A percentile compares a stretch with the other conserved stretches of the same genome.
Conservation (phyloP, 2,329 filamentous ascomycete genomes). For the Cadophora sp. region DNA sequence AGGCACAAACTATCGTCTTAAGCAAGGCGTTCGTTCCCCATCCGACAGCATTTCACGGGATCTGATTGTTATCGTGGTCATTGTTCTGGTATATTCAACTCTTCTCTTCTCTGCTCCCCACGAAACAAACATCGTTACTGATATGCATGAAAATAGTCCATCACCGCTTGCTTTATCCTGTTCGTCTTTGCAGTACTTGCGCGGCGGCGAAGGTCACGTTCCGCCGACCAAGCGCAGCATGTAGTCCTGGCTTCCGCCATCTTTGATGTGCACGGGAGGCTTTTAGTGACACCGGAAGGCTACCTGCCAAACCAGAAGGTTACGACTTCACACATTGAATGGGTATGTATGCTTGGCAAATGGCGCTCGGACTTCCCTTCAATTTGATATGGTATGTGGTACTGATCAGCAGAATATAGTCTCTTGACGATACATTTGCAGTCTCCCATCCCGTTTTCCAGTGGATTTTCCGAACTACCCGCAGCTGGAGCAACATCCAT, state of each 20-base stretch:
- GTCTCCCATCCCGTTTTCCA: conserved; percentile 80
- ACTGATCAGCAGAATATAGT: conserved; percentile 44
- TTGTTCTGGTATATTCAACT: conserved; percentile 60
- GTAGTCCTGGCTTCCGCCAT: conserved; percentile 64
- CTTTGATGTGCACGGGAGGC: conserved; percentile 69
- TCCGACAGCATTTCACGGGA: conserved; percentile 59
- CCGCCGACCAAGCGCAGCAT: conserved; percentile 54
- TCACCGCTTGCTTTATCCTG: conserved; percentile 66
- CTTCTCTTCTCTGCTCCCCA: not conserved
- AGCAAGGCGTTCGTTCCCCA: conserved; percentile 51
- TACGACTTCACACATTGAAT: conserved; percentile 76
- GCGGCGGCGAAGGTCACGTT: conserved; percentile 43
- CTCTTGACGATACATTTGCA: conserved; percentile 77
- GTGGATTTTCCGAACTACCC: conserved; percentile 84
- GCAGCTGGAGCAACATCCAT: conserved; percentile 75
- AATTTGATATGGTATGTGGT: not conserved
- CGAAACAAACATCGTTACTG: not conserved
- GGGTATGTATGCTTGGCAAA: conserved; percentile 54
- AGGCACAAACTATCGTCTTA: conserved; percentile 71
- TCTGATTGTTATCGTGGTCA: conserved; percentile 65
- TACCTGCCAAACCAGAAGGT: conserved; percentile 78
- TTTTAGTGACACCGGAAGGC: conserved; percentile 75
- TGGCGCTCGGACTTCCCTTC: no score
- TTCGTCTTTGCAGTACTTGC: conserved; percentile 59
- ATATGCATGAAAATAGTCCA: conserved; percentile 53